A percentile compares a stretch with the other conserved stretches of the same genome.
Evolutionary conservation across 352 stramenopile species (phyloP).

Genomic region (Halophytophthora polymorphica): DNA sequence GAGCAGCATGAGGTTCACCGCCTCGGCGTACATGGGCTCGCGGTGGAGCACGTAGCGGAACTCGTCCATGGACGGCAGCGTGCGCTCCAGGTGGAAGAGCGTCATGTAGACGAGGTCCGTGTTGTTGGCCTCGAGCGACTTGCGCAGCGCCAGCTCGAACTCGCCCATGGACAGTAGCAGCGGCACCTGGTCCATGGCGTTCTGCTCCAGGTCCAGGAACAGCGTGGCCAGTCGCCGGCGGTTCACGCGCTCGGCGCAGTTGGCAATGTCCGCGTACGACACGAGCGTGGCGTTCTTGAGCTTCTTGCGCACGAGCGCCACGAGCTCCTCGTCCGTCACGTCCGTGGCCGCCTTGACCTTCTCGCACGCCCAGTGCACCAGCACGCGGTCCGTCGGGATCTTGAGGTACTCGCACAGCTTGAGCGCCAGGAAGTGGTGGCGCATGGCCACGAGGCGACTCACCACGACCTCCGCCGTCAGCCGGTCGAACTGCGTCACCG

Average conservation of each 20-base stretch:
- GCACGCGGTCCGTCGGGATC: constrained; percentile 83
- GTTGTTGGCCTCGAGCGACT: constrained; percentile 87
- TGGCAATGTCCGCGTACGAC: constrained; percentile 81
- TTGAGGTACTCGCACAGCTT: constrained; percentile 90
- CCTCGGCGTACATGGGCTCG: constrained; percentile 68
- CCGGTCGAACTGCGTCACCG: constrained; percentile 76
- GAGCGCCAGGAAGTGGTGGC: constrained; percentile 87
- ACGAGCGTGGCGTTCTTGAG: constrained; percentile 78
- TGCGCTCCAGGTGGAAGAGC: constrained; percentile 84
- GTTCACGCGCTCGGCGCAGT: constrained; percentile 76
- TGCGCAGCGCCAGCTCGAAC: constrained; percentile 87
- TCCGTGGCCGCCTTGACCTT: constrained; percentile 75
- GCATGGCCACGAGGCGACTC: constrained; percentile 78
- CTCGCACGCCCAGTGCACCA: constrained; percentile 90
- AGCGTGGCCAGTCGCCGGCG: constrained; percentile 85
- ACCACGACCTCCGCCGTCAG: constrained; percentile 85
- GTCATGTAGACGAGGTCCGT: constrained; percentile 89
- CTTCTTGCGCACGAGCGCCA: constrained; percentile 82
- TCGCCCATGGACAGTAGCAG: constrained; percentile 90
- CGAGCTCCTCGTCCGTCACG: constrained; percentile 75
- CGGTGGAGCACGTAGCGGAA: constrained; percentile 74
- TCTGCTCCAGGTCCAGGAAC: constrained; percentile 86
- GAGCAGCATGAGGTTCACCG: constrained; percentile 69
- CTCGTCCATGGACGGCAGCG: constrained; percentile 76
- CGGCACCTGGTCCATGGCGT: constrained; percentile 86